phyloP scores from a whole-genome alignment of 164 flowering plant genomes.

The Euptelea pleiosperma region DNA sequence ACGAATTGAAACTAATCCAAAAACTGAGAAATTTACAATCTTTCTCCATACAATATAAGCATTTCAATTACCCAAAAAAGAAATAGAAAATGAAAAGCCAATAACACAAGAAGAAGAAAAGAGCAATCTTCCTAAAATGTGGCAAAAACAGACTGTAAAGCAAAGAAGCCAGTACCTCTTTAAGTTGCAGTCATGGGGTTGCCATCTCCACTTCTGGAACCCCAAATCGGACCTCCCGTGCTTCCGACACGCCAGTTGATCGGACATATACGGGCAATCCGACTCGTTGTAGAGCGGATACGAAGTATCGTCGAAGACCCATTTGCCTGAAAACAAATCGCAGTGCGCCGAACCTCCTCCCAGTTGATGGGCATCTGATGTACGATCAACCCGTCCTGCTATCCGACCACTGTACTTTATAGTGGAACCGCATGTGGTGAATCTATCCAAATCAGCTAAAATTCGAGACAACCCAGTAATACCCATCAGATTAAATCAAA shows the following conservation, averaged over 20 bases:
- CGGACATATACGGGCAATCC: slow-evolving; percentile 91
- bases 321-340: slow-evolving; percentile 75
- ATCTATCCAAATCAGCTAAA: slow-evolving; percentile 62
- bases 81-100: too few species aligned
- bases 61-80: too few species aligned
- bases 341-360: slow-evolving; percentile 38
- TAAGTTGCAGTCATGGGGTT: slow-evolving; percentile 77
- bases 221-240: slow-evolving; percentile 79
- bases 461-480: slow-evolving; percentile 1
- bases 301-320: slow-evolving; percentile 76
- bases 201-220: slow-evolving; percentile 97
- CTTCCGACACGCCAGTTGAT: slow-evolving; percentile 85
- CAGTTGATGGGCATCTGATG: slow-evolving; percentile 10
- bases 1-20: slow-evolving; percentile 1
- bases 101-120: background rate
- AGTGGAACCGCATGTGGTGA: slow-evolving; percentile 51
- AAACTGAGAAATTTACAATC: too few species aligned
- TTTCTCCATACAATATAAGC: too few species aligned
- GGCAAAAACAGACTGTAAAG: background rate
- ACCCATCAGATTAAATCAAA: slow-evolving; percentile 10
- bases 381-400: slow-evolving; percentile 21
- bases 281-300: slow-evolving; percentile 77
- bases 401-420: slow-evolving; percentile 41
- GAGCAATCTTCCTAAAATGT: background rate
- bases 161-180: slow-evolving; percentile 45